Base-by-base conservation (phyloP, 2,329 filamentous ascomycete genomes). In the Xylariales sp. region DNA sequence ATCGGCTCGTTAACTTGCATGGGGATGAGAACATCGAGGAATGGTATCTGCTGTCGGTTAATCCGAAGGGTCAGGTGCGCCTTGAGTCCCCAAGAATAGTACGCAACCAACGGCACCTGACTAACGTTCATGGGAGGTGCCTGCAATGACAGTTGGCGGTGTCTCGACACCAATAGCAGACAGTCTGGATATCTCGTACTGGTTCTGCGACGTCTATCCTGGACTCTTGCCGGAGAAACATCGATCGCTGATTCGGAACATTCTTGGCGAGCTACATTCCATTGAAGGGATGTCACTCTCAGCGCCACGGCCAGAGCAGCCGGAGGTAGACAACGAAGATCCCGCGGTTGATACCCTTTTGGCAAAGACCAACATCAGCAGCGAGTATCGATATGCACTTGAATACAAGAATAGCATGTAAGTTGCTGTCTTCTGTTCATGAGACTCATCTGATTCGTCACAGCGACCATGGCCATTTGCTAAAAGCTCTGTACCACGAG, bases 111-210 rank as follows among this genome's bases (percentile, higher is more conserved):
- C n/a, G n/a, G n/a, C n/a, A n/a, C n/a, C n/a, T n/a, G n/a, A n/a
- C n/a, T n/a, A n/a, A n/a, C n/a, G n/a, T n/a, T n/a, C n/a, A n/a
- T n/a, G n/a, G n/a, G n/a, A n/a, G n/a, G n/a, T n/a, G n/a, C 42
- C 42, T 20, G 18, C 42, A 10, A 27, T 44, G 31, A 31, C 37
- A 4, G 22, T 32, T 10, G 8, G 27, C 5, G 37, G 31, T 6
- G 15, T 16, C n/a, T n/a, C 31, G 3, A n/a, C 24, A 21, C 31
- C 29, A 6, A 19, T 44, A 7, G 36, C 42, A 11, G 31, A 44
- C 15, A 44, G 42, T 24, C 36, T 40, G 12, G 37, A 40, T 9
- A 44, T 44, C 18, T 44, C 42, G 4, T 38, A 37, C 16, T 44
- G 42, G 42, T 25, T 44, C 6, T 44, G 42, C 20, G 11, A 20